Evolutionary conservation across 768 basidiomycete species (phyloP), one percentile per base, ranked within the genome.

Genomic region (Xerocomellus intermedius): DNA sequence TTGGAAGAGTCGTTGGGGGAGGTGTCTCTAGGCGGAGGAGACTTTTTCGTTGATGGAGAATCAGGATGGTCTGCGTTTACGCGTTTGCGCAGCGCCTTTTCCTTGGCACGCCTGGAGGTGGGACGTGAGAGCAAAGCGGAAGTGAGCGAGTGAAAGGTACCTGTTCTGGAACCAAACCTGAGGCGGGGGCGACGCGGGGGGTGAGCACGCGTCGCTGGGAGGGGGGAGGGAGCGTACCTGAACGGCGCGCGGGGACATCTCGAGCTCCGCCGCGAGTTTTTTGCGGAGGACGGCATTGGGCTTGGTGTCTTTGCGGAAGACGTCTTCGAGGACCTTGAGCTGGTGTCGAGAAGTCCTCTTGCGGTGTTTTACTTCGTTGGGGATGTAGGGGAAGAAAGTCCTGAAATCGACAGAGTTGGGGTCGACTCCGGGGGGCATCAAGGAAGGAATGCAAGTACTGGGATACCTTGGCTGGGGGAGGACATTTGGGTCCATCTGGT

Each of bases 151-250:
- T 43, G 55, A 33, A 45, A 64, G 68, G 52, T 64, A 89, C 86
- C 90, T 79, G 69, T 94, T 94, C 73, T 94, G 91, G 71, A 93
- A 93, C 91, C 90, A 91, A 24, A 92, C 95, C 84, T 96, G 75
- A 2, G 69, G 52, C 19, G 48, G 33, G 57, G 52, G 56, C 60
- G 70, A 62, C 53, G 52, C 35, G 33, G 7, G 6, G 26, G 21
- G 55, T 62, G 63, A 66, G 65, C 60, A 61, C 56, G 57, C 50
- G 63, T 48, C 47, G 53, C 38, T 28, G 17, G 32, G 21, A 42
- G 50, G 42, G 21, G 39, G 35, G n/a, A 14, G 28, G 42, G 50
- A 33, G 39, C 82, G 78, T 54, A 96, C 95, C 82, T 98, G 95
- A 2, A 98, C 91, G n/a, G 92, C 93, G 56, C 95, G 78, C 21